phyloP scores from a whole-genome alignment of 192 early-diverging fungal genomes.

The Backusella tuberculispora region DNA sequence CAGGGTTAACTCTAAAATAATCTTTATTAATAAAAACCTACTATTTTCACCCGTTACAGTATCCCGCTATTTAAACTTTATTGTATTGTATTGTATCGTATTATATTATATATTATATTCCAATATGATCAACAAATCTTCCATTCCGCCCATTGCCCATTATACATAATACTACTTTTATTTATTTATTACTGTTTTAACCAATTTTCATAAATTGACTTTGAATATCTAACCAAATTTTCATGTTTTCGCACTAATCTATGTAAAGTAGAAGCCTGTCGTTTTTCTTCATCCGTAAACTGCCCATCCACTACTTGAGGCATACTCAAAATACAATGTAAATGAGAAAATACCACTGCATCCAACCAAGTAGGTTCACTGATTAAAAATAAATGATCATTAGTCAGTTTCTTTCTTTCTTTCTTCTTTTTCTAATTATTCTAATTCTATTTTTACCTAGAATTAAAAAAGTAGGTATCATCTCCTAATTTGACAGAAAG shows the following conservation, averaged over 20 bases:
- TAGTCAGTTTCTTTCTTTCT: not conserved
- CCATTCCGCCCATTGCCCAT: no score
- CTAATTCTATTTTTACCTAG: conserved; percentile 40
- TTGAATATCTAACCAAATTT: conserved; percentile 56
- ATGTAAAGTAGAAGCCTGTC: conserved; percentile 44
- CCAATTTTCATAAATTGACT: conserved; percentile 36
- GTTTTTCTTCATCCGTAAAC: conserved; percentile 27
- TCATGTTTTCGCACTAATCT: conserved; percentile 51
- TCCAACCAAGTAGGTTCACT: conserved; percentile 54
- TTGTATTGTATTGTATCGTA: no score
- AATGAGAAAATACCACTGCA: conserved; percentile 63
- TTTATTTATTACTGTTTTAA: conserved; percentile 21
- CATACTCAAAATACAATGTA: conserved; percentile 54
- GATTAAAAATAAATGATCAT: not conserved
- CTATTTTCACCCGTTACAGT: no score
- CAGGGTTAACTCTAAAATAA: no score
- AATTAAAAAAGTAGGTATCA: conserved; percentile 53
- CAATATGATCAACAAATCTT: no score
- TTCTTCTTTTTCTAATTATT: not conserved
- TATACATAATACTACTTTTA: no score
- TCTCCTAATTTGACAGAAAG: conserved; percentile 54
- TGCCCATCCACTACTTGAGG: conserved; percentile 24
- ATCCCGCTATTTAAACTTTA: no score
- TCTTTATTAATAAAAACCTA: no score
- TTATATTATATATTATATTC: no score